Base-by-base conservation (phyloP, 495 filamentous ascomycete genomes). In the Talaromyces borbonicus region DNA sequence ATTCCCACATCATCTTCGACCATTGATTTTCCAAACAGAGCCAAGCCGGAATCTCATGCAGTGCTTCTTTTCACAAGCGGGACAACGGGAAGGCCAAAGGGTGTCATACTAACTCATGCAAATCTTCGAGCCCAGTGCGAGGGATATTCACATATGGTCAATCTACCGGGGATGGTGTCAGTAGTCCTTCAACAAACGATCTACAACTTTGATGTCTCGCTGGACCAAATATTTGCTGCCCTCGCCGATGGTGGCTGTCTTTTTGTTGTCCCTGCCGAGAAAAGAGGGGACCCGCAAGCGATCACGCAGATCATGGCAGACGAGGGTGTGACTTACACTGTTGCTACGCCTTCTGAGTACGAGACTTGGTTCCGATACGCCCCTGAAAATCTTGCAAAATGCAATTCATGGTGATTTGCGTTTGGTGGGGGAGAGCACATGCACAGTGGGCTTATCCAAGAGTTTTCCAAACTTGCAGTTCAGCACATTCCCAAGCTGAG, bases 101-200 rank as follows among this genome's bases (percentile, higher is more conserved):
- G 65, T 0, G 61, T 74, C 5, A 36, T 52, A 5, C 41, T 71
- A 2, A 45, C 23, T 1, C 68, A 72, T 36, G 44, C 51, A 1
- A 50, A 51, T 14, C 48, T 69, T 1, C 9, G 44, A 1, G 60
- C 66, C 20, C 46, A 67, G 5, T 43, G 67, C 8, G 57, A 58
- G 2, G 30, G 18, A 5, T 58, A 49, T 41, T 31, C 20, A 1
- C 42, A 64, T 5, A 54, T 50, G 14, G 33, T n/a, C 3, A 57
- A 66, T 36, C 48, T 42, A 1, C n/a, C n/a, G n/a, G n/a, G n/a
- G n/a, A n/a, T n/a, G n/a, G n/a, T n/a, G n/a, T n/a, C n/a, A n/a
- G n/a, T n/a, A n/a, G 53, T 67, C 0, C 44, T 74, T 2, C 69
- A 74, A 24, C 71, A 74, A 31, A 71, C 63, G 8, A 52, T 67